phyloP scores from a whole-genome alignment of 2,329 filamentous ascomycete species.

The Metarhizium guizhouense region DNA sequence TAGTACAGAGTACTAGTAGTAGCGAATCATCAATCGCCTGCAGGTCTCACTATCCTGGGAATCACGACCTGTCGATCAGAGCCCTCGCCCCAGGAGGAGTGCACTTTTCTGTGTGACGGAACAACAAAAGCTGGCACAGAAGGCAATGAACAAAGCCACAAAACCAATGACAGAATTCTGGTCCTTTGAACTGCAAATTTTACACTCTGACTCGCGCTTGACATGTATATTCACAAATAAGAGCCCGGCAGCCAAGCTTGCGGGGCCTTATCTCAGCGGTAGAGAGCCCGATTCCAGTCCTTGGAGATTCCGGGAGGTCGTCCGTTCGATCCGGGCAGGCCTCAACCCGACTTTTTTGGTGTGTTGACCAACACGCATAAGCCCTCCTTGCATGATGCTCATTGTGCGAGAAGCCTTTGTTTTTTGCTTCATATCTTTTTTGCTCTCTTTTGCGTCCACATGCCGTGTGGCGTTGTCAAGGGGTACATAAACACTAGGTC shows the following conservation, averaged over 20 bases:
- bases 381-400: no score
- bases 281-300: conserved; percentile 7
- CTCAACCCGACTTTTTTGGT: neutral
- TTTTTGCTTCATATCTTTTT: neutral
- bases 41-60: no score
- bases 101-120: no score
- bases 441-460: neutral
- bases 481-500: no score
- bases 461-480: no score
- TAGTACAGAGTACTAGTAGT: no score
- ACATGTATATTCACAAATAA: neutral
- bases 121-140: no score
- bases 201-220: neutral
- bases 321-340: conserved; percentile 10
- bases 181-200: neutral
- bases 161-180: neutral
- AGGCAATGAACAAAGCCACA: neutral
- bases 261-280: conserved; percentile 9
- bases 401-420: no score
- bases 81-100: no score
- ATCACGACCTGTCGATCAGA: no score
- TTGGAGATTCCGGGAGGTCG: conserved; percentile 8
- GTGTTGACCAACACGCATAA: neutral
- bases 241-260: neutral
- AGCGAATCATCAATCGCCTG: no score